Evolutionary conservation across 768 basidiomycete species (phyloP).

Genomic region (Antrodiella citrinella): DNA sequence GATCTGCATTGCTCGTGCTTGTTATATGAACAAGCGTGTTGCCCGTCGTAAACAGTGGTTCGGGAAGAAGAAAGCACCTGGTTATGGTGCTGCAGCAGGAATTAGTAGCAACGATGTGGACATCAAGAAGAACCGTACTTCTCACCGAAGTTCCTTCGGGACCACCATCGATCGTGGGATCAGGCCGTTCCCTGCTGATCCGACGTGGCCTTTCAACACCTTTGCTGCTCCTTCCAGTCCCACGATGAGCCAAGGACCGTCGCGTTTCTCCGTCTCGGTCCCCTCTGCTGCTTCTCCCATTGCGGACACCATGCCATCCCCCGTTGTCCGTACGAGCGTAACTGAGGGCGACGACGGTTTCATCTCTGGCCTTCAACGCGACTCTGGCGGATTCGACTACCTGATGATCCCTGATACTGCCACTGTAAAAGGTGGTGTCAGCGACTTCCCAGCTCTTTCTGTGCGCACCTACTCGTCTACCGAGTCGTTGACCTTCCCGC

Average conservation of each 20-base stretch:
- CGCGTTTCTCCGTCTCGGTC: conserved; percentile 6
- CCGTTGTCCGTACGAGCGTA: conserved; percentile 13
- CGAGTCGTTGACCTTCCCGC: conserved; percentile 63
- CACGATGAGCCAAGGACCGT: conserved; percentile 6
- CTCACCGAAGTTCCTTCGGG: conserved; percentile 53
- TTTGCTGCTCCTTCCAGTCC: conserved; percentile 2
- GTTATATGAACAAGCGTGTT: conserved; percentile 33
- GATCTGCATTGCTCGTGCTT: conserved; percentile 39
- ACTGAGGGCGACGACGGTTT: conserved; percentile 29
- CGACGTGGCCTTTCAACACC: conserved; percentile 5
- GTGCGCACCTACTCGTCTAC: conserved; percentile 61
- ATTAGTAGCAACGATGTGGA: conserved; percentile 10
- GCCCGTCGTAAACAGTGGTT: conserved; percentile 40
- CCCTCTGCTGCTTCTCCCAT: conserved; percentile 9
- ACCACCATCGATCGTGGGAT: conserved; percentile 34
- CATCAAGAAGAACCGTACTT: conserved; percentile 16
- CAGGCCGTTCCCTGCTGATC: neutral
- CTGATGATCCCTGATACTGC: conserved; percentile 12
- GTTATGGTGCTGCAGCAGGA: conserved; percentile 5
- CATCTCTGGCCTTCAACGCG: conserved; percentile 23
- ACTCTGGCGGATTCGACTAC: conserved; percentile 6
- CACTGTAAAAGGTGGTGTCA: neutral
- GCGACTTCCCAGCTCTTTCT: conserved; percentile 40
- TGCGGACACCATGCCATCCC: conserved; percentile 9
- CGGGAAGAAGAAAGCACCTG: conserved; percentile 13